Evolutionary conservation across 2,329 filamentous ascomycete genomes (phyloP).

Genomic region (Zarea fungicola): DNA sequence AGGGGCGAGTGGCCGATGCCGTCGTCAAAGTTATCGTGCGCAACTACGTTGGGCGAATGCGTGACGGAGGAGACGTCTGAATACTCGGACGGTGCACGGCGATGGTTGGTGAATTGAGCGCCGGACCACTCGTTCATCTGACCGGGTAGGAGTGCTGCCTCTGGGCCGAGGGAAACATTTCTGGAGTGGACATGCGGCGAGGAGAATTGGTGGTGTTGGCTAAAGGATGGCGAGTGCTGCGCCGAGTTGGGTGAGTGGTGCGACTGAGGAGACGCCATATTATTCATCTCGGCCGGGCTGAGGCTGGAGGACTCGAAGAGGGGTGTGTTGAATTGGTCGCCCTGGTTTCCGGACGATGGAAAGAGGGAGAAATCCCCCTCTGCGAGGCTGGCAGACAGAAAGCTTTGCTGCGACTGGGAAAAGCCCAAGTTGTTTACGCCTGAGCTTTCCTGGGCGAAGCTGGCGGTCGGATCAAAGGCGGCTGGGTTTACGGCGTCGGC

Average conservation of each 20-base stretch:
- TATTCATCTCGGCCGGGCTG: slow-evolving; percentile 42
- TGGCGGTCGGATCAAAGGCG: slow-evolving; percentile 37
- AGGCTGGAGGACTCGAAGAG: slow-evolving; percentile 50
- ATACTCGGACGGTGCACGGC: slow-evolving; percentile 81
- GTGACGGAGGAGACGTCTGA: slow-evolving; percentile 85
- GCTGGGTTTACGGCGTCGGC: slow-evolving; percentile 19
- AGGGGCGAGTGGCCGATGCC: slow-evolving; percentile 73
- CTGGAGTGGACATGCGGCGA: slow-evolving; percentile 48
- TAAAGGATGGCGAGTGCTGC: slow-evolving; percentile 54
- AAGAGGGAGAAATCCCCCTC: slow-evolving; percentile 62
- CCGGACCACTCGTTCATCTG: slow-evolving; percentile 50
- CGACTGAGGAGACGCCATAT: slow-evolving; percentile 50
- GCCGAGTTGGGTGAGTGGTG: slow-evolving; percentile 50
- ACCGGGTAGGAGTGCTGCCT: slow-evolving; percentile 50
- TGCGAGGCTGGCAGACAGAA: slow-evolving; percentile 47
- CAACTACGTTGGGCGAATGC: slow-evolving; percentile 74
- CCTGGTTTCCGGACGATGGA: slow-evolving; percentile 42
- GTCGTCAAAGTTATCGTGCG: slow-evolving; percentile 73
- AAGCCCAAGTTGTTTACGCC: slow-evolving; percentile 27
- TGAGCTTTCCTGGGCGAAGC: slow-evolving; percentile 40
- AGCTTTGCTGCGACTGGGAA: slow-evolving; percentile 38
- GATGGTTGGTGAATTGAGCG: slow-evolving; percentile 70
- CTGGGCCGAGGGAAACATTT: slow-evolving; percentile 52
- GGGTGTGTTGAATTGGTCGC: slow-evolving; percentile 56
- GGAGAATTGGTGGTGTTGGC: slow-evolving; percentile 48